Percentiles rank a stretch among this genome's conserved stretches.
phyloP scores from a whole-genome alignment of 495 filamentous ascomycete genomes.

The Aspergillus baeticus region DNA sequence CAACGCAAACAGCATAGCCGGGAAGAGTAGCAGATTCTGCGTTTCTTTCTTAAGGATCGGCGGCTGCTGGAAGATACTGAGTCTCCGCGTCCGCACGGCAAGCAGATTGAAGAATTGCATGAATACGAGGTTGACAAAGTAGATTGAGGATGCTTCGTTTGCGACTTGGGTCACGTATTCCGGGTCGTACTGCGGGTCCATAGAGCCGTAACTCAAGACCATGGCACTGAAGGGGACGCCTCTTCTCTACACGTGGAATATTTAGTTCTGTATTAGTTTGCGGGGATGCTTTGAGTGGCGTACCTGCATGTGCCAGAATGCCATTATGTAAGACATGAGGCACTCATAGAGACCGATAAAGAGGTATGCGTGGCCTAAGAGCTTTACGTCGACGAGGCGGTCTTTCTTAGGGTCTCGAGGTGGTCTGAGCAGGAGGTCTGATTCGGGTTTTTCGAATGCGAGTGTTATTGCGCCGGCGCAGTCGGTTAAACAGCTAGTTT shows the following conservation, averaged over 20 bases:
- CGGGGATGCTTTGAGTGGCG: slow-evolving; percentile 1
- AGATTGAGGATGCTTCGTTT: slow-evolving; percentile 41
- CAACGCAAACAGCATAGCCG: slow-evolving; percentile 61
- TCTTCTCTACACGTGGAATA: slow-evolving; percentile 13
- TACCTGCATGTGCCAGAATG: slow-evolving; percentile 61
- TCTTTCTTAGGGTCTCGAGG: slow-evolving; percentile 61
- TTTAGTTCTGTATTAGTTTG: not conserved
- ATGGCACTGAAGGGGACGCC: slow-evolving; percentile 57
- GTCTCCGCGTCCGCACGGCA: slow-evolving; percentile 59
- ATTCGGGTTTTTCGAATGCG: slow-evolving; percentile 58
- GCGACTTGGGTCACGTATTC: slow-evolving; percentile 43
- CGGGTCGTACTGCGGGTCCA: slow-evolving; percentile 37
- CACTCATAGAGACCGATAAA: slow-evolving; percentile 63
- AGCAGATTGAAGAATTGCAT: slow-evolving; percentile 70
- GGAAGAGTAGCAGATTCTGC: slow-evolving; percentile 62
- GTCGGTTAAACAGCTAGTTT: slow-evolving; percentile 59
- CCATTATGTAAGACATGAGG: slow-evolving; percentile 59
- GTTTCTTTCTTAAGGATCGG: slow-evolving; percentile 57
- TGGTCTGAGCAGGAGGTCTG: slow-evolving; percentile 59
- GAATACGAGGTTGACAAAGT: slow-evolving; percentile 34
- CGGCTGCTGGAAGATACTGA: slow-evolving; percentile 65
- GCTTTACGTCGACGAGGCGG: slow-evolving; percentile 62
- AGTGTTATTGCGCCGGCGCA: slow-evolving; percentile 56
- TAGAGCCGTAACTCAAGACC: slow-evolving; percentile 59
- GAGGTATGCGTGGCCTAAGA: slow-evolving; percentile 62